Evolutionary conservation across 257 asterid genomes (phyloP).

Genomic region (Solanum lignicaule): DNA sequence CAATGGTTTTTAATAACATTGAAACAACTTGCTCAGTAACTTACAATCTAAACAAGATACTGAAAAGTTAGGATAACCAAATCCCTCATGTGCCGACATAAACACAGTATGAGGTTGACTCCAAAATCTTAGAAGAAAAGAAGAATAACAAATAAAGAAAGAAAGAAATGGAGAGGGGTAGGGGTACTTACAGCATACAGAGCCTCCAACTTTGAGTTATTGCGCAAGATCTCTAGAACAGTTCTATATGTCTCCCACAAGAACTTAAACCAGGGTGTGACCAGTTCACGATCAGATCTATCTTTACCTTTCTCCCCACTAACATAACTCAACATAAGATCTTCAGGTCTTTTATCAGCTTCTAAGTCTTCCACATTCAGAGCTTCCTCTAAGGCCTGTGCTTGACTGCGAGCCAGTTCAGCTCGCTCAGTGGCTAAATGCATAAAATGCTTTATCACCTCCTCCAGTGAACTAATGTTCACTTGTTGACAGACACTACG

Average conservation of each 20-base stretch:
- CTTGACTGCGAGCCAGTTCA: slow-evolving; percentile 23
- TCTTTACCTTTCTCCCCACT: slow-evolving; percentile 34
- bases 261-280: slow-evolving; percentile 7
- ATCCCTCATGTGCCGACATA: not conserved
- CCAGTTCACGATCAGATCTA: slow-evolving; percentile 34
- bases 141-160: not conserved
- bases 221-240: not conserved
- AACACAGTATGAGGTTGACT: not conserved
- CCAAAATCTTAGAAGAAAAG: not conserved
- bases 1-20: not conserved
- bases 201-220: not conserved
- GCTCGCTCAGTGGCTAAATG: slow-evolving; percentile 30
- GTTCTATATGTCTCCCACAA: not conserved
- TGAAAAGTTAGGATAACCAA: not conserved
- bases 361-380: slow-evolving; percentile 35
- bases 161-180: not conserved
- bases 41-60: not conserved
- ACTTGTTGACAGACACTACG: slow-evolving; percentile 31
- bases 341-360: slow-evolving; percentile 37
- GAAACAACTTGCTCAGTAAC: not conserved
- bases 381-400: slow-evolving; percentile 32
- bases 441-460: slow-evolving; percentile 30
- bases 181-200: not conserved
- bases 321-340: slow-evolving; percentile 34
- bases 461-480: slow-evolving; percentile 28